Conservation (phyloP, 164 flowering plant species). For the Aristolochia fimbriata region DNA sequence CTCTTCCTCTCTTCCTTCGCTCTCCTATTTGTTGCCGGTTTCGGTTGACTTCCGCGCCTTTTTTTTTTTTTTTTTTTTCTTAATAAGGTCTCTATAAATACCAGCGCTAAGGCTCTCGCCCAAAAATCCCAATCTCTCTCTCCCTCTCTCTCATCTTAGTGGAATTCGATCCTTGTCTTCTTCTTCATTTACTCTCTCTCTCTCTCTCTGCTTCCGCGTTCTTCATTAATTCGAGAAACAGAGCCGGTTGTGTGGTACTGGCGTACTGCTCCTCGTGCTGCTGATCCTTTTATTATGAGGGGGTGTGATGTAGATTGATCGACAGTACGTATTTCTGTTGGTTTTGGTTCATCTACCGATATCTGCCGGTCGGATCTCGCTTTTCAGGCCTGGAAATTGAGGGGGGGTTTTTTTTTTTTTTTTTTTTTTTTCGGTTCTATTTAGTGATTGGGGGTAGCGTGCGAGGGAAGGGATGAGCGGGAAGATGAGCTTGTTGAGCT, state of each 20-base stretch:
- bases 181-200: neutral
- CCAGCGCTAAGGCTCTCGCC: neutral
- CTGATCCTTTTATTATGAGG: too few species aligned
- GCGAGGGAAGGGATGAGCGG: neutral
- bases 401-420: neutral
- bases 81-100: too few species aligned
- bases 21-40: too few species aligned
- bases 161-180: neutral
- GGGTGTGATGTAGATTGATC: too few species aligned
- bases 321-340: too few species aligned
- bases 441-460: neutral
- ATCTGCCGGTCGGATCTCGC: neutral
- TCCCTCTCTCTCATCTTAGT: conserved; percentile 2
- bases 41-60: neutral
- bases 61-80: neutral
- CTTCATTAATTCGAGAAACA: too few species aligned
- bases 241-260: too few species aligned
- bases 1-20: too few species aligned
- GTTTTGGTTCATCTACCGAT: too few species aligned
- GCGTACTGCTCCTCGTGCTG: too few species aligned
- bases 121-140: neutral
- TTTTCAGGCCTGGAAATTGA: neutral
- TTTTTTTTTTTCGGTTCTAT: neutral
- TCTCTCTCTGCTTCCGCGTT: too few species aligned
- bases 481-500: conserved; percentile 39